Evolutionary conservation across 495 filamentous ascomycete species (phyloP).

Genomic region (Clohesyomyces aquaticus): DNA sequence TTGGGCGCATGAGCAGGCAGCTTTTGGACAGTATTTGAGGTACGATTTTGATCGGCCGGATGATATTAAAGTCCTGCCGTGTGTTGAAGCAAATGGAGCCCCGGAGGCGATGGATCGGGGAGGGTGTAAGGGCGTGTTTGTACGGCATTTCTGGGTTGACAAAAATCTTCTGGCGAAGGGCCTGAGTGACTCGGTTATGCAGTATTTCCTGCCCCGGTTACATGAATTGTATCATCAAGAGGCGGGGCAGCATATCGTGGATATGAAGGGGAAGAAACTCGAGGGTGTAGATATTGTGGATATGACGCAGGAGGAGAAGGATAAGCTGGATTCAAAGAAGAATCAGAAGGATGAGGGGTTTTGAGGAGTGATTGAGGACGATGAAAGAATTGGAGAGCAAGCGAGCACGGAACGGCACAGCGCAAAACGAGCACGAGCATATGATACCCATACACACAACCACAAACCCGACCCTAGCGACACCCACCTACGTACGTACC

Average conservation of each 20-base stretch:
- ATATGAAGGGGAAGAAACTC: conserved; percentile 35
- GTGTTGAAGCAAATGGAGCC: conserved; percentile 48
- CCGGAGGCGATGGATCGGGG: conserved; percentile 33
- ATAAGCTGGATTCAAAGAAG: background rate
- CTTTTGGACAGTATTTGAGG: conserved; percentile 48
- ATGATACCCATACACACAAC: too few species aligned
- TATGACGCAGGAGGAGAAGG: conserved; percentile 33
- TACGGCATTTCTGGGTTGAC: conserved; percentile 40
- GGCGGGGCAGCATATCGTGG: conserved; percentile 25
- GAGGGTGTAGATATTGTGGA: conserved; percentile 28
- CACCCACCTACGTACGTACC: too few species aligned
- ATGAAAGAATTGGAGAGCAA: background rate
- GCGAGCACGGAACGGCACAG: too few species aligned
- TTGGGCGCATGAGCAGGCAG: conserved; percentile 51
- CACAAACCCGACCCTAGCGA: too few species aligned
- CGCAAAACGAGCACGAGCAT: too few species aligned
- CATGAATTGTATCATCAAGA: conserved; percentile 30
- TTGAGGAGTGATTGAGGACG: background rate
- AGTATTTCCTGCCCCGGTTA: conserved; percentile 37
- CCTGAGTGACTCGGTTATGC: conserved; percentile 33
- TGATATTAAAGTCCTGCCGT: conserved; percentile 49
- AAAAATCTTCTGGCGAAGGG: conserved; percentile 25
- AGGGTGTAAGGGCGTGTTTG: conserved; percentile 39
- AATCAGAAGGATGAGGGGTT: conserved; percentile 40
- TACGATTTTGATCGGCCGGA: conserved; percentile 46